Evolutionary conservation across 805 yeast species (phyloP).

Genomic region (Yamadazyma tumulicola): DNA sequence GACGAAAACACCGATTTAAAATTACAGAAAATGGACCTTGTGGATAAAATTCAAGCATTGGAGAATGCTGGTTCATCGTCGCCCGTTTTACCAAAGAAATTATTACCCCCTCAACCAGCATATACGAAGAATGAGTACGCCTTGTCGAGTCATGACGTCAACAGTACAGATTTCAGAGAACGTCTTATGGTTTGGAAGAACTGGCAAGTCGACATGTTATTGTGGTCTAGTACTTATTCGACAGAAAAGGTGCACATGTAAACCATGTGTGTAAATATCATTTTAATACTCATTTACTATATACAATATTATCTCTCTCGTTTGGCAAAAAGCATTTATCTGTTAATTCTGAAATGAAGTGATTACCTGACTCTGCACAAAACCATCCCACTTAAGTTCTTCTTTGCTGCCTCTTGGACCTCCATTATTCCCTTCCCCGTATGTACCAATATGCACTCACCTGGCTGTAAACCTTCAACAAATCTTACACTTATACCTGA

Average conservation of each 20-base stretch:
- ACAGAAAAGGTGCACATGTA: constrained; percentile 29
- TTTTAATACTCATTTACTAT: constrained; percentile 7
- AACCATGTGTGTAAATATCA: too few relatives aligned
- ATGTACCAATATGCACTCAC: constrained; percentile 77
- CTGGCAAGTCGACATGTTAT: constrained; percentile 84
- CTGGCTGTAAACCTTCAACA: constrained; percentile 80
- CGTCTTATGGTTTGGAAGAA: constrained; percentile 70
- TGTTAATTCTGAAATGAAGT: neutral
- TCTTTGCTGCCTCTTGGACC: constrained; percentile 80
- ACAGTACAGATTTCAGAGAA: constrained; percentile 52
- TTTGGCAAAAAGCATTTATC: too few relatives aligned
- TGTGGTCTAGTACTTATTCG: constrained; percentile 70
- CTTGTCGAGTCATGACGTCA: constrained; percentile 18
- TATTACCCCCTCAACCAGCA: constrained; percentile 27
- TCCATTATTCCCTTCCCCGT: constrained; percentile 54
- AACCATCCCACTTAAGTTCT: constrained; percentile 69
- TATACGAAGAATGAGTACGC: constrained; percentile 31
- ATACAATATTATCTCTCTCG: neutral
- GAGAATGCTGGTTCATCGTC: constrained; percentile 13
- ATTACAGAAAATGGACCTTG: constrained; percentile 34
- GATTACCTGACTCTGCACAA: constrained; percentile 67
- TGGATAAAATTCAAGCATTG: constrained; percentile 30
- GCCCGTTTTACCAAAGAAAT: constrained; percentile 6
- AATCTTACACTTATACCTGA: constrained; percentile 72
- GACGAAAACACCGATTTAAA: constrained; percentile 43